A percentile compares a stretch with the other conserved stretches of the same genome.
Evolutionary conservation across 768 basidiomycete genomes (phyloP).

Genomic region (Agrocybe chaxingu): DNA sequence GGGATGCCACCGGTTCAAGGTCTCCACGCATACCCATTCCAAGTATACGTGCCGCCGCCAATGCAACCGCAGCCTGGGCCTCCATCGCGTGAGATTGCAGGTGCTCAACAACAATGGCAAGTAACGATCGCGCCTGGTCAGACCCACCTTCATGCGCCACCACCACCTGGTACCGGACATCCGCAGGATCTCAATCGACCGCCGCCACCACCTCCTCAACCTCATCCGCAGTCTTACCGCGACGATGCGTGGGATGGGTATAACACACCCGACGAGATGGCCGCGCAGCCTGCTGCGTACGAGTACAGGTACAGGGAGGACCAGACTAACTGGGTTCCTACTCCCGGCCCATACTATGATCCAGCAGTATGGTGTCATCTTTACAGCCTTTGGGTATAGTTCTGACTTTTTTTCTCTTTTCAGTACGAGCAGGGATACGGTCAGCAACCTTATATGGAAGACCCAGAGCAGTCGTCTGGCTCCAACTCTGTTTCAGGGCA

Average conservation of each 20-base stretch:
- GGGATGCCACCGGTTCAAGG: constrained; percentile 21
- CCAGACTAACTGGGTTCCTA: constrained; percentile 45
- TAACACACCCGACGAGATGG: constrained; percentile 40
- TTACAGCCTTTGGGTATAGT: background rate
- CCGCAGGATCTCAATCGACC: constrained; percentile 45
- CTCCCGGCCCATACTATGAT: constrained; percentile 54
- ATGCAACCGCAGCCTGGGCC: constrained; percentile 31
- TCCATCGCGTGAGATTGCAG: constrained; percentile 43
- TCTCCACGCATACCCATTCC: constrained; percentile 35
- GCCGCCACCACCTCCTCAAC: constrained; percentile 25
- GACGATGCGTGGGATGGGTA: constrained; percentile 61
- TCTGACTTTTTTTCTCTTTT: background rate
- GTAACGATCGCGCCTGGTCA: constrained; percentile 64
- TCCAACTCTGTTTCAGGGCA: constrained; percentile 18
- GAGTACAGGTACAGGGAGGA: constrained; percentile 66
- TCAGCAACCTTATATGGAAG: constrained; percentile 46
- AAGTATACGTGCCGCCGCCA: constrained; percentile 29
- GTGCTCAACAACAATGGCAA: constrained; percentile 65
- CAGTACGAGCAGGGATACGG: constrained; percentile 50
- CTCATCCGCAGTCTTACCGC: constrained; percentile 29
- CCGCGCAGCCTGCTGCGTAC: constrained; percentile 43
- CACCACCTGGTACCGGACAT: constrained; percentile 23
- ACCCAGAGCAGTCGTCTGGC: constrained; percentile 27
- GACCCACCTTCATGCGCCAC: constrained; percentile 49
- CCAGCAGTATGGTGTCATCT: constrained; percentile 37